Evolutionary conservation across 331 rosid genomes (phyloP).

Genomic region (Ulmus americana): DNA sequence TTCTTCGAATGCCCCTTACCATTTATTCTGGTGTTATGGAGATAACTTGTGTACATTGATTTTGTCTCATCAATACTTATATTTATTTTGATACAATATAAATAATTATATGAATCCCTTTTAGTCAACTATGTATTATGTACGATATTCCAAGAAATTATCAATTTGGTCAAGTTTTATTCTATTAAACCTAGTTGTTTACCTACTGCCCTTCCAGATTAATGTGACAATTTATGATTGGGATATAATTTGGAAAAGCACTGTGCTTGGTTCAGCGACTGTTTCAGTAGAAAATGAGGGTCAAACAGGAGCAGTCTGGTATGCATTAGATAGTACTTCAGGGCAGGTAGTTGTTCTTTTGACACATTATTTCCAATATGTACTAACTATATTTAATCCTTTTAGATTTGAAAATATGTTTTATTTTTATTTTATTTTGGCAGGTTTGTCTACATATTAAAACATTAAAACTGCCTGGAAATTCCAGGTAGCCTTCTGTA

Average conservation of each 20-base stretch:
- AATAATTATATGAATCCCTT: background rate
- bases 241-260: constrained; percentile 98
- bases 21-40: background rate
- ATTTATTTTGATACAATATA: background rate
- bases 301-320: constrained; percentile 88
- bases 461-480: constrained; percentile 50
- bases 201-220: constrained; percentile 59
- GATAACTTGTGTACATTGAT: background rate
- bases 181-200: constrained; percentile 42
- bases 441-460: constrained; percentile 93
- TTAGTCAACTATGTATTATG: background rate
- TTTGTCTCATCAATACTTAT: background rate
- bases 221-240: constrained; percentile 88
- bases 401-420: constrained; percentile 22
- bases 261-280: constrained; percentile 91
- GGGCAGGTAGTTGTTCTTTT: constrained; percentile 70
- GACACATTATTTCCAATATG: constrained; percentile 10
- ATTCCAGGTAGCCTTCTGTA: constrained; percentile 56
- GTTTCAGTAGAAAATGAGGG: constrained; percentile 83
- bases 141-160: background rate
- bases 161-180: constrained; percentile 8
- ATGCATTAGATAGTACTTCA: constrained; percentile 71
- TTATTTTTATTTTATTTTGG: constrained; percentile 20
- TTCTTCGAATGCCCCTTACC: constrained; percentile 1
- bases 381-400: constrained; percentile 12